Base-by-base conservation (phyloP, 169 alveolate species). In the Plasmodium gonderi region DNA sequence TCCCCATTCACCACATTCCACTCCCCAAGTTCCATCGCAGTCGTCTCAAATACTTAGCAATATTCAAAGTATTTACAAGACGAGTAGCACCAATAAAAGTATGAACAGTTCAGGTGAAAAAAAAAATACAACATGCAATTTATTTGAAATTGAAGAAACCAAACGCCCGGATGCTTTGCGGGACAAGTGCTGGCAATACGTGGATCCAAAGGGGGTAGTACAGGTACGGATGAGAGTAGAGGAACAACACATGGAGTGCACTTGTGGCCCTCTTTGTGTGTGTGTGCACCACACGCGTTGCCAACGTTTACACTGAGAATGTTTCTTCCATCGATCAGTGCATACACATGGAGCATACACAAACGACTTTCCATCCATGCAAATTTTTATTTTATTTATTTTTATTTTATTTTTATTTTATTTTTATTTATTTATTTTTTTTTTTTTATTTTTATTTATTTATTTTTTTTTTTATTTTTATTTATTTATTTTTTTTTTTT, bases 141-240 rank as follows among this genome's bases (percentile, higher is more conserved):
- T 69, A 6, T 36, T 29, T 29, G 92, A 82, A 38, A 26, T 79
- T 17, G 90, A 75, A 23, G 90, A 79, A 14, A n/a, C 60, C 6
- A 82, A 75, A 45, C 75, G 96, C 29, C 95, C 95, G 11, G 95
- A 94, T 79, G 95, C 91, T 14, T 51, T 87, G 92, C 67, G 77
- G 7, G 96, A 94, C 31, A 91, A 75, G 36, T 94, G 96, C 77
- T 94, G 96, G 96, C 95, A 94, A 65, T 94, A 94, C 79, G 90
- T 94, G 12, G 96, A 94, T 79, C 96, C 96, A 14, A 91, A 91
- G 78, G 96, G 96, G 5, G 82, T 89, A 31, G 94, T 91, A 3
- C 96, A 94, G 95, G 96, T 94, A 72, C 9, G 79, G 5, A 1
- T 23, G 6, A 20, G 69, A 65, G 36, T 23, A 44, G 20, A 29